A percentile compares a stretch with the other conserved stretches of the same genome.
Evolutionary conservation across 441 rosid species (phyloP).

Genomic region (Geranium incanum): DNA sequence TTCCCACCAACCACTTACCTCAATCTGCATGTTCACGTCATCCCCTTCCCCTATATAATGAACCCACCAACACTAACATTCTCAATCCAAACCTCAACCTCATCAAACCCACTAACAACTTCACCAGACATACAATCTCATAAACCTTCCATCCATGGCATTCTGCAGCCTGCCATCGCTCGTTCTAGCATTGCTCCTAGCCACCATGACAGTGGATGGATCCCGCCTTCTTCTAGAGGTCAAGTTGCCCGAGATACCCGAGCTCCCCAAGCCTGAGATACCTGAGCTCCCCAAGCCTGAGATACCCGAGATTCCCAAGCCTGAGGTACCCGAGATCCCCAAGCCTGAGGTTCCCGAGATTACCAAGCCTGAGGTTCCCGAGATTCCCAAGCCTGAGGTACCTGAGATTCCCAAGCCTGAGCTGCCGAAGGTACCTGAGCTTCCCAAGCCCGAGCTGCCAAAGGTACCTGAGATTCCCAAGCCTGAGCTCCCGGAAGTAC

Average conservation of each 20-base stretch:
- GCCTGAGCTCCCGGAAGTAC: not conserved
- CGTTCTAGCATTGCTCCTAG: not conserved
- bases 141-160: not conserved
- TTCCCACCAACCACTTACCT: not conserved
- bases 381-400: no score
- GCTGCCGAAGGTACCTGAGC: not conserved
- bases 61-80: not conserved
- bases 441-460: constrained; percentile 1
- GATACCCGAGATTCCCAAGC: not conserved
- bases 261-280: not conserved
- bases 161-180: not conserved
- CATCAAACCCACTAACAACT: not conserved
- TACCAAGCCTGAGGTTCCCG: no score
- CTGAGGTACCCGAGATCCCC: not conserved
- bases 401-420: no score
- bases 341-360: not conserved
- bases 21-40: not conserved
- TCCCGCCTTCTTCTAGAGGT: not conserved
- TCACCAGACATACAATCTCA: not conserved
- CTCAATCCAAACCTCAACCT: not conserved
- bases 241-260: not conserved
- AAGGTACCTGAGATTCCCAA: constrained; percentile 1
- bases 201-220: not conserved
- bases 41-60: not conserved
- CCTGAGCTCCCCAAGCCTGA: not conserved